Evolutionary conservation across 768 basidiomycete species (phyloP).

Genomic region (Gloeophyllum trabeum): DNA sequence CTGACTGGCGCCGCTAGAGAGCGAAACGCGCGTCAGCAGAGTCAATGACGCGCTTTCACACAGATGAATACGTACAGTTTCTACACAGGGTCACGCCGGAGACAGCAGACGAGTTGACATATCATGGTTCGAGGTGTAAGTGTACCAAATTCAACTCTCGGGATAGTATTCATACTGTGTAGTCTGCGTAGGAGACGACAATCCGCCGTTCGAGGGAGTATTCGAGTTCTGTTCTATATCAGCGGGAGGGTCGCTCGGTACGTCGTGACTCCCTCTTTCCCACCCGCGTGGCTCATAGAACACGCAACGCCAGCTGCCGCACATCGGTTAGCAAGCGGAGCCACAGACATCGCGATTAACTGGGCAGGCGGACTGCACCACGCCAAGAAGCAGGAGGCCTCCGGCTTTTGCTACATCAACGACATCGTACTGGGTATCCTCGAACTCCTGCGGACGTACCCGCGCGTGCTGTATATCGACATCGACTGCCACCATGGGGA

Average conservation of each 20-base stretch:
- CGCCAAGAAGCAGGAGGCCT: conserved; percentile 98
- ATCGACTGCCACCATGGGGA: conserved; percentile 99
- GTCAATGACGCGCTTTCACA: conserved; percentile 86
- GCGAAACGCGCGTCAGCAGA: conserved; percentile 23
- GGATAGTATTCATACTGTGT: conserved; percentile 1
- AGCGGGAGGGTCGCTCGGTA: conserved; percentile 89
- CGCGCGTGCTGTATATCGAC: conserved; percentile 93
- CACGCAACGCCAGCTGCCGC: conserved; percentile 86
- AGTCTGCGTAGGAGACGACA: conserved; percentile 79
- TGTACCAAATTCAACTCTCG: conserved; percentile 5
- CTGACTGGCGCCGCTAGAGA: conserved; percentile 11
- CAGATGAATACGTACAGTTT: conserved; percentile 97
- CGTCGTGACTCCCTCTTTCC: neutral
- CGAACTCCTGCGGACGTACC: conserved; percentile 76
- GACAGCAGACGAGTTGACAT: conserved; percentile 77
- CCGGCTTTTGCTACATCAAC: conserved; percentile 98
- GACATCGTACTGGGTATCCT: conserved; percentile 93
- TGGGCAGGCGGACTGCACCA: conserved; percentile 99
- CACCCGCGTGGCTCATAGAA: too few species aligned
- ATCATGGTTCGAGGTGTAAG: conserved; percentile 78
- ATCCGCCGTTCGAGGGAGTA: conserved; percentile 91
- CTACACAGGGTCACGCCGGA: conserved; percentile 84
- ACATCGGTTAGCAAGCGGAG: conserved; percentile 64
- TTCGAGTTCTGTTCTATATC: conserved; percentile 97
- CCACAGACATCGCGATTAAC: conserved; percentile 80